Base-by-base conservation (phyloP, 768 basidiomycete species). In the Trametes cinnabarina region DNA sequence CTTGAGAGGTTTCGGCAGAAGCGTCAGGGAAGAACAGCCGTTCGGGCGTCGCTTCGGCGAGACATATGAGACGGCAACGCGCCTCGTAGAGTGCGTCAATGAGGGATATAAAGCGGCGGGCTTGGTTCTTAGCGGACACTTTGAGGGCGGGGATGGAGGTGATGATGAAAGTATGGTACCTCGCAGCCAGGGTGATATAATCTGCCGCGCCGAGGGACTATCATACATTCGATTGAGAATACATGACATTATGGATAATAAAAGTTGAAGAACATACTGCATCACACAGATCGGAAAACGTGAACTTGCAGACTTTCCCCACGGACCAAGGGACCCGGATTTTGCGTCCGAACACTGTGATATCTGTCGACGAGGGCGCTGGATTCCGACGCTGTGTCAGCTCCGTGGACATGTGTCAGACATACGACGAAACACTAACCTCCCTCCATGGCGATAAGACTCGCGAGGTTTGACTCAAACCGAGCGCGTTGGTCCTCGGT, bases 41-140 rank as follows among this genome's bases (percentile, higher is more conserved):
- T 32, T 81, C 76, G 3, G 74, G 74, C 10, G 55, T 52, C 0
- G 74, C 68, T 26, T 77, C 76, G 25, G 80, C 79, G 17, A 73
- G 65, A 55, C 77, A 78, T 47, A 75, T 55, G 28, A 77, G 32
- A 25, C 68, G 67, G 55, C 75, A 76, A 20, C 71, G 68, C 2
- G 73, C 74, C 72, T 79, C 73, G 72, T 83, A 84, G 1, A 84
- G 69, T 0, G 84, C 83, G 63, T 86, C 84, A 23, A 85, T 77
- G 46, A 85, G 75, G 15, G 81, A 84, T 58, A 85, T 85, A 65
- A 85, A 78, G 3, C 83, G 73, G 11, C 84, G 70, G 1, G 82
- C 83, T 66, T 84, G 80, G 66, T 85, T 81, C 72, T 84, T 86
- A 30, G 75, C 71, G 6, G 78, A 76, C 6, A 84, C 71, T 15